Percentiles rank a stretch among this genome's conserved stretches.
These are phyloP conservation scores for Hypoxylon sp. DNA, from an alignment of 2,329 filamentous ascomycete species.

Conservation along the genomic window DNA sequence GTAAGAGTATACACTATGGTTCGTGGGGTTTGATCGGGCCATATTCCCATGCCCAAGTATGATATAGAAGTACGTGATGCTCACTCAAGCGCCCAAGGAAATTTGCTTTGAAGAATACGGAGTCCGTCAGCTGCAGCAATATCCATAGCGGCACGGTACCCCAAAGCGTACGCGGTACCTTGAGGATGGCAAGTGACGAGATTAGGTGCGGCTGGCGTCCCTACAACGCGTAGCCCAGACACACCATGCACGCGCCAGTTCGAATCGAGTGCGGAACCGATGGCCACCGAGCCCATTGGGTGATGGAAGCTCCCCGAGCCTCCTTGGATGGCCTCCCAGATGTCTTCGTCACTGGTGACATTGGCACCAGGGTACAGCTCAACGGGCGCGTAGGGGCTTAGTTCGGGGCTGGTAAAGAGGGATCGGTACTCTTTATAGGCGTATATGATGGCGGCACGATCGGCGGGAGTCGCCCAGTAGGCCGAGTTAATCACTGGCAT, in stretches of 20 bases:
- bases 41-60: no score
- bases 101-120: background rate
- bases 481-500: background rate
- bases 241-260: background rate
- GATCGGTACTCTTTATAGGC: background rate
- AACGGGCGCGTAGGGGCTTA: background rate
- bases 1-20: no score
- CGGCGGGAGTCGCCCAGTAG: background rate
- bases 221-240: background rate
- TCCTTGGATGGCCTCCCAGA: background rate
- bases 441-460: background rate
- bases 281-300: background rate
- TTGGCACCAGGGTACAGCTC: background rate
- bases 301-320: background rate
- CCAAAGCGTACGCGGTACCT: background rate
- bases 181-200: background rate
- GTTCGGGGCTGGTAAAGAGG: background rate
- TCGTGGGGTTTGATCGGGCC: no score
- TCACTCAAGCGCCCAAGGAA: background rate
- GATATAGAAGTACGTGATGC: no score
- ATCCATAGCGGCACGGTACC: background rate
- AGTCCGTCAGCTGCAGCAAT: background rate
- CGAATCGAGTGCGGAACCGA: background rate
- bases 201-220: background rate
- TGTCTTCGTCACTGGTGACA: background rate